phyloP scores from a whole-genome alignment of 176 grass and related monocot species.

The Alloteropsis semialata region DNA sequence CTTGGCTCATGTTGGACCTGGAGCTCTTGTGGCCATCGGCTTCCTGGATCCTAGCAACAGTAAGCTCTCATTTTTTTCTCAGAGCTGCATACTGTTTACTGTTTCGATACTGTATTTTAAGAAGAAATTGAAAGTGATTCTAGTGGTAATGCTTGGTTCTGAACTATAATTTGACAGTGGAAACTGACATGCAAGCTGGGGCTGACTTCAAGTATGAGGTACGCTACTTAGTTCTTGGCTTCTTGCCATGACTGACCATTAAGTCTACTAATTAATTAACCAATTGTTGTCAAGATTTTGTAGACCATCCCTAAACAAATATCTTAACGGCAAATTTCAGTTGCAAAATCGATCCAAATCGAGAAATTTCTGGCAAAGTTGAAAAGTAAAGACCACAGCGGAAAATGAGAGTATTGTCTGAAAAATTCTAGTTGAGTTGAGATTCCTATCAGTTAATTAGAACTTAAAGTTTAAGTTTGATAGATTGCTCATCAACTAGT shows the following conservation, averaged over 20 bases:
- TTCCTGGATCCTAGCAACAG: conserved; percentile 74
- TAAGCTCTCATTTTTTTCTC: conserved; percentile 11
- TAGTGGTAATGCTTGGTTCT: conserved; percentile 6
- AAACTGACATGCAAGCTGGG: conserved; percentile 72
- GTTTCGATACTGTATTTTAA: not conserved
- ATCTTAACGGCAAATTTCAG: not conserved
- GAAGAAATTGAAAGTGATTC: not conserved
- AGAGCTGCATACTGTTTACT: not conserved
- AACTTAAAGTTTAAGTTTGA: not conserved
- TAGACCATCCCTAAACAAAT: not conserved
- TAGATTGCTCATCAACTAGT: not conserved
- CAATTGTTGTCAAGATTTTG: not conserved
- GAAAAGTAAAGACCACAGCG: not conserved
- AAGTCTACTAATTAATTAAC: not conserved
- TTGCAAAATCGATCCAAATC: not conserved
- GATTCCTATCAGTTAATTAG: not conserved
- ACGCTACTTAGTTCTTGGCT: not conserved
- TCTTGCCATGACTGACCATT: not conserved
- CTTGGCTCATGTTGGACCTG: conserved; percentile 64
- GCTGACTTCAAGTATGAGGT: conserved; percentile 63
- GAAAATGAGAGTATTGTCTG: not conserved
- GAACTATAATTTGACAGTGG: conserved; percentile 48
- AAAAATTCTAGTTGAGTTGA: not conserved
- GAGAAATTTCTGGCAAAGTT: not conserved
- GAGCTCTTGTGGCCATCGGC: conserved; percentile 61